Base-by-base conservation (phyloP, 305 asterid species). In the Solanum hybrid region DNA sequence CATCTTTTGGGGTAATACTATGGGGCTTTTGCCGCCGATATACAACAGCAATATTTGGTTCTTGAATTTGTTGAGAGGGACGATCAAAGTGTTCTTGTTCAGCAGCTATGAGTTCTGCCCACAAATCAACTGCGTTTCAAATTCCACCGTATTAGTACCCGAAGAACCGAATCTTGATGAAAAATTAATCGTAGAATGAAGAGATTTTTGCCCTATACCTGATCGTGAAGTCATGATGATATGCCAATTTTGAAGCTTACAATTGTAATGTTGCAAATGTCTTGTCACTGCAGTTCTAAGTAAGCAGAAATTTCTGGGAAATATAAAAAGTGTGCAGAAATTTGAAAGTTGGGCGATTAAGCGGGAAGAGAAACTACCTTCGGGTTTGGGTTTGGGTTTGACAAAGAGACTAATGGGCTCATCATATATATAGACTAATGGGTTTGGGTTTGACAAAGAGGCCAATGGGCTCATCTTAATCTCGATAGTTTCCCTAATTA, bases 61-160 rank as follows among this genome's bases (percentile, higher is more conserved):
- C 95, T 10, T 89, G 35, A 12, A 90, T 89, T 86, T 89, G 92
- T 45, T 90, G 85, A 0, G 89, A 12, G 24, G 26, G 90, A 37
- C 85, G 90, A 78, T 37, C 64, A 26, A 88, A 88, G 88, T 87
- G 90, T 17, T 91, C 91, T 77, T 92, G 93, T 87, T 92, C 94
- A 36, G 88, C 36, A 35, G 89, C 93, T 38, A 95, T n/a, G 72
- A 95, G 89, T 82, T 93, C 92, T 60, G 92, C 92, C 99, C 98
- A 96, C 35, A 93, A 90, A 90, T 94, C 94, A 88, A 38, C 97
- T 92, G 94, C 90, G 40, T 66, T 87, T 90, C 90, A 22, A 66
- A 38, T 89, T 60, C 77, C 13, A 24, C 72, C 60, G 12, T 7
- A 71, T 79, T 42, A 60, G 31, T 7, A 40, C 7, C 60, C 42